Conservation (phyloP, 2,329 filamentous ascomycete species). For the Hypoxylon sp. region DNA sequence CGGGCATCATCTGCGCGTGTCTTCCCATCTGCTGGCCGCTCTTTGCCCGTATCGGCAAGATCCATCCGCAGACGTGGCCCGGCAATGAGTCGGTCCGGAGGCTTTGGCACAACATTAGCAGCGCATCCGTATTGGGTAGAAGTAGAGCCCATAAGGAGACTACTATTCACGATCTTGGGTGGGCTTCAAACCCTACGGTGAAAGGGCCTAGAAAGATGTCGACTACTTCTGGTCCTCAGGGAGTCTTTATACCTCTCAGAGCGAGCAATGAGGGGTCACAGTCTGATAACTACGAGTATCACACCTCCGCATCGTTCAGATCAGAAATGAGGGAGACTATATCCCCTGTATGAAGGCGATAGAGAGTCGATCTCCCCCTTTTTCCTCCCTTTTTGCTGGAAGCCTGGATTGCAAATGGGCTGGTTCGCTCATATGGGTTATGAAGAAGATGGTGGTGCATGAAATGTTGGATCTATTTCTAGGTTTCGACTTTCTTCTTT, state of each 20-base stretch:
- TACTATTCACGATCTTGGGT: neutral
- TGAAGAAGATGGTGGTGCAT: neutral
- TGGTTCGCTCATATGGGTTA: too few relatives aligned
- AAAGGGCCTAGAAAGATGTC: neutral
- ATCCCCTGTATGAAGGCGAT: too few relatives aligned
- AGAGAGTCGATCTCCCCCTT: too few relatives aligned
- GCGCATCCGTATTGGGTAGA: neutral
- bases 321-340: neutral
- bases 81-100: neutral
- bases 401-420: neutral
- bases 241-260: neutral
- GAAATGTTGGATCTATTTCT: neutral
- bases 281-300: neutral
- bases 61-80: neutral
- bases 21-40: slow-evolving; percentile 10
- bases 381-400: neutral
- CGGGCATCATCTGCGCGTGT: neutral
- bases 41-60: neutral
- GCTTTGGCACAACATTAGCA: neutral
- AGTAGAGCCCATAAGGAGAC: neutral
- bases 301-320: neutral
- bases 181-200: neutral
- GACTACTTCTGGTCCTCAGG: neutral
- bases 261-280: neutral
- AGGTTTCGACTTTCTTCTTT: neutral